These are phyloP conservation scores for Acacia crassicarpa DNA, from an alignment of 306 rosid genomes.

Conservation along the genomic window DNA sequence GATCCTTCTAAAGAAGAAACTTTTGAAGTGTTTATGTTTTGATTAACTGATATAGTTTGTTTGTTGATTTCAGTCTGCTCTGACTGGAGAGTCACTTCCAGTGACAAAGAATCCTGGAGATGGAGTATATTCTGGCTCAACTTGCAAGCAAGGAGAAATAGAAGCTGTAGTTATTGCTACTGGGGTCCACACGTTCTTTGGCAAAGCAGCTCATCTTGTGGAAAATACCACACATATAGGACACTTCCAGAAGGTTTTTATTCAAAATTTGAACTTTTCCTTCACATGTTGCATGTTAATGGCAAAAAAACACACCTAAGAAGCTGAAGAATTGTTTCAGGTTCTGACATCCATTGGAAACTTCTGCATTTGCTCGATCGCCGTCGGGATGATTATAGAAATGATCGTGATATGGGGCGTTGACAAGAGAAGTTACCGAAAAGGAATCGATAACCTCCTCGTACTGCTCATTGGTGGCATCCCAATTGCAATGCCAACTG, in stretches of 20 bases:
- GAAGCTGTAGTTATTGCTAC: conserved; percentile 79
- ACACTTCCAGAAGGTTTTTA: conserved; percentile 70
- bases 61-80: conserved; percentile 59
- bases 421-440: conserved; percentile 35
- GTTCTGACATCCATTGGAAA: conserved; percentile 73
- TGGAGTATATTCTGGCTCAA: conserved; percentile 78
- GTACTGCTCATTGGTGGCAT: conserved; percentile 81
- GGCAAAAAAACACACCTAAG: neutral
- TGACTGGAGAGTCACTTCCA: conserved; percentile 74
- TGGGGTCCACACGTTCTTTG: conserved; percentile 82
- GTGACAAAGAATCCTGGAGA: conserved; percentile 61
- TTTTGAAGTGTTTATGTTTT: neutral
- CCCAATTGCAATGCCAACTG: conserved; percentile 91
- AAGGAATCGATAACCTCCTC: conserved; percentile 66
- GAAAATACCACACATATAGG: conserved; percentile 77
- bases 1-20: neutral
- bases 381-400: conserved; percentile 66
- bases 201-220: conserved; percentile 85
- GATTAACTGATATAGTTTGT: neutral
- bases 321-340: conserved; percentile 38
- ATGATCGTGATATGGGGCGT: conserved; percentile 54
- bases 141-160: conserved; percentile 87
- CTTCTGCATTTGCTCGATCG: conserved; percentile 77
- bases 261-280: neutral
- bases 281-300: neutral